phyloP scores from a whole-genome alignment of 306 rosid genomes.

The Sesbania bispinosa region DNA sequence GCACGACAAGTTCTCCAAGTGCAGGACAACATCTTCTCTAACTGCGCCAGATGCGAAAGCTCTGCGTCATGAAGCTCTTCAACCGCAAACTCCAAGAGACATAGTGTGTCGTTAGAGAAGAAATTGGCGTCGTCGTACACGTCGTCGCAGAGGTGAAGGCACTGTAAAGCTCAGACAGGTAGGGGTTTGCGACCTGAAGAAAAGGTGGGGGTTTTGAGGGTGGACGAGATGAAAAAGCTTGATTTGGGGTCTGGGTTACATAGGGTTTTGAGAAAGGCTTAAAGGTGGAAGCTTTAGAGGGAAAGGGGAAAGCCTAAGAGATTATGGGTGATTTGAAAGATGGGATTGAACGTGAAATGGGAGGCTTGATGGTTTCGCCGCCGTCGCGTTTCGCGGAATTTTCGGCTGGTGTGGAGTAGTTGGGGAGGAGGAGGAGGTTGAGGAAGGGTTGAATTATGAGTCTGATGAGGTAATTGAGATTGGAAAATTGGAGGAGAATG shows the following conservation, averaged over 20 bases:
- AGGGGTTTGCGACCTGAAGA: conserved; percentile 57
- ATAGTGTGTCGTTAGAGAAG: conserved; percentile 66
- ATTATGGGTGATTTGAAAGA: conserved; percentile 36
- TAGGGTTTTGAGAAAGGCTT: conserved; percentile 30
- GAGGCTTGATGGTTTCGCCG: too few species aligned
- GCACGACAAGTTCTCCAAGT: conserved; percentile 72
- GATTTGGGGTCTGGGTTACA: conserved; percentile 36
- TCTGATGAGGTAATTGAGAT: too few species aligned
- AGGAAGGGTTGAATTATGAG: too few species aligned
- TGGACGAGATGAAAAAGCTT: conserved; percentile 29
- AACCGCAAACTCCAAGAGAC: conserved; percentile 69
- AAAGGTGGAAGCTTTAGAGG: conserved; percentile 33
- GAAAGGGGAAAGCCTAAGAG: conserved; percentile 20
- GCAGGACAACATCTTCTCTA: conserved; percentile 68
- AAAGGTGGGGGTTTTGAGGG: not conserved
- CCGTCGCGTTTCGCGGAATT: too few species aligned
- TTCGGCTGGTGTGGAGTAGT: too few species aligned
- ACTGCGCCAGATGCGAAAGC: conserved; percentile 83
- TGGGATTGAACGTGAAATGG: conserved; percentile 23
- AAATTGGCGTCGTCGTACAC: conserved; percentile 36
- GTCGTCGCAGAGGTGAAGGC: not conserved
- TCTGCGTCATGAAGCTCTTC: conserved; percentile 71
- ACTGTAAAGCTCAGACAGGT: conserved; percentile 35
- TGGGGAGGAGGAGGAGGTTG: too few species aligned
- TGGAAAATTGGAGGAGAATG: too few species aligned